Conservation (phyloP, 768 basidiomycete genomes). For the Naganishia antarctica region DNA sequence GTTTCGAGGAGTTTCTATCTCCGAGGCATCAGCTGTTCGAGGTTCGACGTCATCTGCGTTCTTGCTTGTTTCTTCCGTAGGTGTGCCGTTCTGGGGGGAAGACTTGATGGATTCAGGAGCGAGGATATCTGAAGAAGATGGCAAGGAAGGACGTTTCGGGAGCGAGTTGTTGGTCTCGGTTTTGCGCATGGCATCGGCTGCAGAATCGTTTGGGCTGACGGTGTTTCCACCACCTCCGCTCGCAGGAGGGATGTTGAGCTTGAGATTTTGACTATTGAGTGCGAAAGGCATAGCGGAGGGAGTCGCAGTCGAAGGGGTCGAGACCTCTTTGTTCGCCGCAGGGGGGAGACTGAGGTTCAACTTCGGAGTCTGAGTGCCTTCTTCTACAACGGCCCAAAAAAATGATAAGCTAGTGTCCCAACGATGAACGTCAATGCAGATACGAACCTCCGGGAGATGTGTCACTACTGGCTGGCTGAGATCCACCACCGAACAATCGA, state of each 20-base stretch:
- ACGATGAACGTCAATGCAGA: slow-evolving; percentile 1
- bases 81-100: slow-evolving; percentile 10
- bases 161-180: slow-evolving; percentile 24
- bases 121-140: slow-evolving; percentile 16
- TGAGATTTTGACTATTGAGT: slow-evolving; percentile 32
- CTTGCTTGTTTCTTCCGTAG: slow-evolving; percentile 30
- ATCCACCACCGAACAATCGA: slow-evolving; percentile 60
- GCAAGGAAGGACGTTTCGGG: slow-evolving; percentile 43
- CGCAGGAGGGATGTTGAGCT: slow-evolving; percentile 44
- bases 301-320: background rate
- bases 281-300: slow-evolving; percentile 2
- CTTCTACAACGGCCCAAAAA: background rate
- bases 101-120: slow-evolving; percentile 4
- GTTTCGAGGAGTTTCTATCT: slow-evolving; percentile 43
- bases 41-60: slow-evolving; percentile 27
- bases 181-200: background rate
- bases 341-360: slow-evolving; percentile 3
- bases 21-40: slow-evolving; percentile 34
- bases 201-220: background rate
- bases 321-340: background rate
- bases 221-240: slow-evolving; percentile 1
- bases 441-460: background rate
- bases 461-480: slow-evolving; percentile 25
- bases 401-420: background rate
- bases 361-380: slow-evolving; percentile 2